phyloP scores from a whole-genome alignment of 805 yeast species.

The Wickerhamiella sergipiensis region DNA sequence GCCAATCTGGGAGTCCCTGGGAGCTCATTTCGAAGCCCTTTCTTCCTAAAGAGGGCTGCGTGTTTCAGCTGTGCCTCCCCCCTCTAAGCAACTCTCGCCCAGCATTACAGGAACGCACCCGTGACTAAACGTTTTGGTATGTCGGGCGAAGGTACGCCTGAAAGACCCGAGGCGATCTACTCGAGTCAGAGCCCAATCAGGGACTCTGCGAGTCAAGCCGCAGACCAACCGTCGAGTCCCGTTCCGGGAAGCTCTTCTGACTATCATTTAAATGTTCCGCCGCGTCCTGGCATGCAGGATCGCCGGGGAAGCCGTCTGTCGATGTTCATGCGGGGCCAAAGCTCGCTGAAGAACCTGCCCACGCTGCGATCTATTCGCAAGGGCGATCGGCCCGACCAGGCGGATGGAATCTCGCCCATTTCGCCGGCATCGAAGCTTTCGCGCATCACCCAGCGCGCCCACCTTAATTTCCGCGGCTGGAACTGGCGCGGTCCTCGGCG shows the following conservation, averaged over 20 bases:
- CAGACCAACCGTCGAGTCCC: not conserved
- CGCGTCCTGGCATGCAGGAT: not conserved
- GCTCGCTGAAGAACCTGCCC: not conserved
- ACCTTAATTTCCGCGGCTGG: conserved; percentile 12
- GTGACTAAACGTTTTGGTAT: not conserved
- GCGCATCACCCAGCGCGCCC: conserved; percentile 14
- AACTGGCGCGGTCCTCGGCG: conserved; percentile 7
- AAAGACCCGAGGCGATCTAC: not conserved
- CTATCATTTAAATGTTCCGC: not conserved
- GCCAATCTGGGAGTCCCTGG: too few relatives aligned
- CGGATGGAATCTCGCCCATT: not conserved
- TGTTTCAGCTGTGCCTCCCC: not conserved
- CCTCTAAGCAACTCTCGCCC: not conserved
- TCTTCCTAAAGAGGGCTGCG: too few relatives aligned
- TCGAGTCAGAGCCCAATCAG: not conserved
- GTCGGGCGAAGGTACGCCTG: not conserved
- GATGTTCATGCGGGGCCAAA: not conserved
- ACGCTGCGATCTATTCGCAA: not conserved
- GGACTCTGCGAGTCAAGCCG: not conserved
- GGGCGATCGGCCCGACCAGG: not conserved
- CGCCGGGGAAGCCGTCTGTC: not conserved
- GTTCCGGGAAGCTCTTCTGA: not conserved
- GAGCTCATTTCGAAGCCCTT: too few relatives aligned
- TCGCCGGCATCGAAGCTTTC: not conserved
- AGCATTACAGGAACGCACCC: not conserved